Evolutionary conservation across 306 rosid species (phyloP).

Genomic region (Cicer cuneatum): DNA sequence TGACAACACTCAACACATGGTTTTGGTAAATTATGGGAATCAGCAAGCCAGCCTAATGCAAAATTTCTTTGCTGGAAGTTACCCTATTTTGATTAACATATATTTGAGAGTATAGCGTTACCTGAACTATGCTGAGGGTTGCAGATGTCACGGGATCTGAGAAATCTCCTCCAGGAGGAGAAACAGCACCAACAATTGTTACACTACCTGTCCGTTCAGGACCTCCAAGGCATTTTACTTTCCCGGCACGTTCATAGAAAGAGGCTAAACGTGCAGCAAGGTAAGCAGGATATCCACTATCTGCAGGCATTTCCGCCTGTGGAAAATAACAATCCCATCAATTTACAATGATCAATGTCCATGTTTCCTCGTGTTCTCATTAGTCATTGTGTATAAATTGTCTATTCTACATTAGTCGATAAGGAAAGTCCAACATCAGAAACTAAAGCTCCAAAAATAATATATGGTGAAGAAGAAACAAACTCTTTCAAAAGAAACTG

Average conservation of each 20-base stretch:
- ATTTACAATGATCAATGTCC: constrained; percentile 32
- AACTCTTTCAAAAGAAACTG: constrained; percentile 3
- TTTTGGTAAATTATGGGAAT: constrained; percentile 15
- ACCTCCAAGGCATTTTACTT: constrained; percentile 97
- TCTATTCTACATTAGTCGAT: constrained; percentile 19
- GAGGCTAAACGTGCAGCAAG: constrained; percentile 99
- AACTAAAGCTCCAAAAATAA: constrained; percentile 33
- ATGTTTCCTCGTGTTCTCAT: constrained; percentile 16
- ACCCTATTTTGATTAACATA: constrained; percentile 30
- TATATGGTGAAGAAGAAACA: not conserved
- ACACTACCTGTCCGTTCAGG: constrained; percentile 99
- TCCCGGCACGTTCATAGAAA: constrained; percentile 99
- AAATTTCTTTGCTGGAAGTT: constrained; percentile 16
- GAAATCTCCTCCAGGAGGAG: constrained; percentile 99
- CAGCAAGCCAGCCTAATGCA: not conserved
- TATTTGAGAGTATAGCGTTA: constrained; percentile 44
- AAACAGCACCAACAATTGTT: constrained; percentile 99
- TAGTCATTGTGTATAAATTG: constrained; percentile 17
- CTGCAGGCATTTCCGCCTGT: constrained; percentile 99
- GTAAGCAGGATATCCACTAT: constrained; percentile 99
- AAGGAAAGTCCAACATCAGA: constrained; percentile 15
- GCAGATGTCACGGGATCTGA: constrained; percentile 99
- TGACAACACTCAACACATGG: not conserved
- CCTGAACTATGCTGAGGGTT: constrained; percentile 99
- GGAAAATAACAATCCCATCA: constrained; percentile 40